Conservation (phyloP, 2,329 filamentous ascomycete genomes). For the Alternaria triticimaculans region DNA sequence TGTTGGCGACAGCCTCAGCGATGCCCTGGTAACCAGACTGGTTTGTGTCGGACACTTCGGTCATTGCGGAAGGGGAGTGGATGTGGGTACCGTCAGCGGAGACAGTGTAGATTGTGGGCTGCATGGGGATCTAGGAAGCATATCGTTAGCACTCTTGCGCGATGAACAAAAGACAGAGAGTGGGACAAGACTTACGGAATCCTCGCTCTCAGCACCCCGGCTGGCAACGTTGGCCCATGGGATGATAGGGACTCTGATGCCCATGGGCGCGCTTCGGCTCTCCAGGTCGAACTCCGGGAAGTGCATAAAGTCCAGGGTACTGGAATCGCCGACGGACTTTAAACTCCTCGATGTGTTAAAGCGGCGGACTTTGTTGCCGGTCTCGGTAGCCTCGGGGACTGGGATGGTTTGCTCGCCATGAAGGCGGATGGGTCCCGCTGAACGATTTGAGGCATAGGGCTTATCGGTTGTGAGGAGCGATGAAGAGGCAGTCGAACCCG, state of each 20-base stretch:
- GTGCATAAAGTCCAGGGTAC: conserved; percentile 69
- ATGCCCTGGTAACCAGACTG: conserved; percentile 63
- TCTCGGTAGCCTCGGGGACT: conserved; percentile 35
- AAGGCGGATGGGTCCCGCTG: conserved; percentile 56
- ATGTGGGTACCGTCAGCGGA: conserved; percentile 57
- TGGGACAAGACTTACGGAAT: conserved; percentile 22
- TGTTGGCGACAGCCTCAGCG: conserved; percentile 56
- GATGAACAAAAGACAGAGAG: not conserved
- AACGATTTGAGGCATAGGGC: conserved; percentile 47
- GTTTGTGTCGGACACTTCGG: conserved; percentile 64
- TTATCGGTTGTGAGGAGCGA: conserved; percentile 60
- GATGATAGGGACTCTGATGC: conserved; percentile 59
- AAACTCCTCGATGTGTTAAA: conserved; percentile 68
- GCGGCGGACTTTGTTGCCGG: conserved; percentile 53
- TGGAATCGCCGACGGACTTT: conserved; percentile 64
- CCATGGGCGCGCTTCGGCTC: conserved; percentile 40
- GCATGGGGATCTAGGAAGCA: conserved; percentile 53
- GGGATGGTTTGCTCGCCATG: conserved; percentile 58
- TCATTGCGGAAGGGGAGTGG: conserved; percentile 60
- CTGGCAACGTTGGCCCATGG: conserved; percentile 28
- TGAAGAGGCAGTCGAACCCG: conserved; percentile 63
- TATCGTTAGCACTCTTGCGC: not conserved
- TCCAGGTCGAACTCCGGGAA: conserved; percentile 61
- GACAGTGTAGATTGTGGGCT: conserved; percentile 63
- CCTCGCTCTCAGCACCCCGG: conserved; percentile 33